These are phyloP conservation scores for Arabidopsis suecica DNA, from an alignment of 345 rosid species.

Conservation along the genomic window DNA sequence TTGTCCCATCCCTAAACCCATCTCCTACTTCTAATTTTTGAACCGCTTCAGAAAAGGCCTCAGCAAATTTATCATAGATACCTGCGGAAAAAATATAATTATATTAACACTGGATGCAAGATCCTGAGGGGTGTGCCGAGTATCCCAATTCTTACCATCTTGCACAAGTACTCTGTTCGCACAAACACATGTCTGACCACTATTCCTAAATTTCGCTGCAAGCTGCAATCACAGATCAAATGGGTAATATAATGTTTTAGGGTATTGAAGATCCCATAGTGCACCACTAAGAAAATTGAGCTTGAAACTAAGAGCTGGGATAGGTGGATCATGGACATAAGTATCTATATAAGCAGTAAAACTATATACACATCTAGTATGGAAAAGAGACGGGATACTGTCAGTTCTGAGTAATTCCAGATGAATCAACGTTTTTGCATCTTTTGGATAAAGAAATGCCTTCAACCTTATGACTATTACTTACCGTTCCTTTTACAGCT, in stretches of 20 bases:
- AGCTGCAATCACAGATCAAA: conserved; percentile 62
- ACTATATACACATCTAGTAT: conserved; percentile 4
- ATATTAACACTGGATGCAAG: conserved; percentile 20
- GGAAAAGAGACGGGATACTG: conserved; percentile 2
- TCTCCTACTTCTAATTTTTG: conserved; percentile 90
- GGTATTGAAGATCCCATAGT: conserved; percentile 3
- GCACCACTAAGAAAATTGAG: no score
- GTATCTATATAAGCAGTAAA: conserved; percentile 13
- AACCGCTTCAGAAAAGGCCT: conserved; percentile 87
- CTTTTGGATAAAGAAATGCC: conserved; percentile 5
- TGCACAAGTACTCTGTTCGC: conserved; percentile 91
- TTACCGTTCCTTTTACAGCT: conserved; percentile 95
- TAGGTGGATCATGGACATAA: conserved; percentile 16
- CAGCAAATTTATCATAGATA: conserved; percentile 88
- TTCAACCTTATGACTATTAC: conserved; percentile 40
- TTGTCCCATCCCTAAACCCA: conserved; percentile 81
- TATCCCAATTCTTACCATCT: conserved; percentile 68
- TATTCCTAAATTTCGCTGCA: conserved; percentile 93
- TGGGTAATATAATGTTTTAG: neutral
- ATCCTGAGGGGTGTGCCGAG: conserved; percentile 14
- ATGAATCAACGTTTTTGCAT: conserved; percentile 29
- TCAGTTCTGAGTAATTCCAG: conserved; percentile 1
- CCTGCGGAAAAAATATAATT: conserved; percentile 53
- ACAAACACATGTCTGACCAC: conserved; percentile 98
- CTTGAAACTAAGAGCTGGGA: neutral